Conservation (phyloP, 495 filamentous ascomycete genomes). For the Tuber brumale region DNA sequence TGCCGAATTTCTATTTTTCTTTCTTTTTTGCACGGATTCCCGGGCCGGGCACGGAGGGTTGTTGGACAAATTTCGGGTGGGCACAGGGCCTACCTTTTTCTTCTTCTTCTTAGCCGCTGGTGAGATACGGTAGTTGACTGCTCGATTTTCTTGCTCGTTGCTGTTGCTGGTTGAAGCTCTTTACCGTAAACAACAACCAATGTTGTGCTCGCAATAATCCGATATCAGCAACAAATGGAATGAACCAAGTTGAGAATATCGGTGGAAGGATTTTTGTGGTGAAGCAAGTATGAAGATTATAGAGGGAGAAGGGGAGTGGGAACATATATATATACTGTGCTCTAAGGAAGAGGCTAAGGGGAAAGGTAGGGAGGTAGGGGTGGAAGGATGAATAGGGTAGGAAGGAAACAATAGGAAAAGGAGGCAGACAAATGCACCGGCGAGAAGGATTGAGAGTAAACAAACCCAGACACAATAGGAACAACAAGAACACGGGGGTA, state of each 20-base stretch:
- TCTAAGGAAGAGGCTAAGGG: not conserved
- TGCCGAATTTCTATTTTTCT: not conserved
- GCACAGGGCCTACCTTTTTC: not conserved
- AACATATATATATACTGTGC: not conserved
- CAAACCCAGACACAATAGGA: slow-evolving; percentile 1
- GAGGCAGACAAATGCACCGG: not conserved
- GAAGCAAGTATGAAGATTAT: slow-evolving; percentile 1
- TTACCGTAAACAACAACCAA: not conserved
- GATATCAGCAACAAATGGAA: not conserved
- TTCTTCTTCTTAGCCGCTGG: not conserved
- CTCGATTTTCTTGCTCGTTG: not conserved
- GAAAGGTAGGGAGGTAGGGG: not conserved
- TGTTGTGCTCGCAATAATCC: not conserved
- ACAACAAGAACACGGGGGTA: not conserved
- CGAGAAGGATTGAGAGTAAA: not conserved
- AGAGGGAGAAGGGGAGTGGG: not conserved
- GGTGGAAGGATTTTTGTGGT: not conserved
- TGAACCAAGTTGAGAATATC: not conserved
- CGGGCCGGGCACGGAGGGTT: not conserved
- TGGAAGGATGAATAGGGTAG: not conserved
- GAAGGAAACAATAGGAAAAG: not conserved
- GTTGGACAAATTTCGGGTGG: not conserved
- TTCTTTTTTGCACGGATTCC: not conserved
- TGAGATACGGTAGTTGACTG: not conserved
- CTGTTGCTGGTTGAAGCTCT: not conserved